Base-by-base conservation (phyloP, 164 flowering plant genomes). In the Berberis thunbergii region DNA sequence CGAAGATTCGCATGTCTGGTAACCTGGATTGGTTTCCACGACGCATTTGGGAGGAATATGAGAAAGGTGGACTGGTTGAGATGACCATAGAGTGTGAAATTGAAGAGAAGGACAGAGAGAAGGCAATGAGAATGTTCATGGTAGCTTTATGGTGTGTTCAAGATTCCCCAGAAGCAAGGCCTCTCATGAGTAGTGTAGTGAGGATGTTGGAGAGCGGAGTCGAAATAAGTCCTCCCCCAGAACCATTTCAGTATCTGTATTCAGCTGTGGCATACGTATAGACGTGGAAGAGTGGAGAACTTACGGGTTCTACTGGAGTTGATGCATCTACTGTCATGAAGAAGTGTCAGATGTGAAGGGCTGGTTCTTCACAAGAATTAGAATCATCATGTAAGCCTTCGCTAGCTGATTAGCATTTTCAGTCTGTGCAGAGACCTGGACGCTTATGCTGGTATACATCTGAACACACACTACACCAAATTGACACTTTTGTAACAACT, bases 131-230 rank as follows among this genome's bases (percentile, higher is more conserved):
- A 45, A 54, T 54, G 70, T 46, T 44, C 12, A 61, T 61, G 70
- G 60, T 61, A 4, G 70, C 70, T 26, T 3, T 67, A 60, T 67
- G 70, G 70, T 67, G 70, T 42, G 64, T 61, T 60, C 70, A 67
- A 46, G 49, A 67, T 50, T 61, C 52, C 4, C 70, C 70, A 7
- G 70, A 60, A 11, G 49, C 46, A 38, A 67, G 70, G 41, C 70
- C 70, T 13, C 38, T 41, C 3, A 67, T 67, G 70, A 60, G 43
- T 45, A 61, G 4, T 45, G 64, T 67, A 0, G 70, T 67, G 60
- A 67, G 54, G 45, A 67, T 67, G 70, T 44, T 67, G 64, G 70
- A 67, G 44, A 64, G 64, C 12, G 64, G 70, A 61, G 53, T 53
- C 4, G 60, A 67, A 10, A 67, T 67, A 11, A n/a, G 8, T 3